Conservation (phyloP, 805 yeast genomes). For the Cyberlindnera americana region DNA sequence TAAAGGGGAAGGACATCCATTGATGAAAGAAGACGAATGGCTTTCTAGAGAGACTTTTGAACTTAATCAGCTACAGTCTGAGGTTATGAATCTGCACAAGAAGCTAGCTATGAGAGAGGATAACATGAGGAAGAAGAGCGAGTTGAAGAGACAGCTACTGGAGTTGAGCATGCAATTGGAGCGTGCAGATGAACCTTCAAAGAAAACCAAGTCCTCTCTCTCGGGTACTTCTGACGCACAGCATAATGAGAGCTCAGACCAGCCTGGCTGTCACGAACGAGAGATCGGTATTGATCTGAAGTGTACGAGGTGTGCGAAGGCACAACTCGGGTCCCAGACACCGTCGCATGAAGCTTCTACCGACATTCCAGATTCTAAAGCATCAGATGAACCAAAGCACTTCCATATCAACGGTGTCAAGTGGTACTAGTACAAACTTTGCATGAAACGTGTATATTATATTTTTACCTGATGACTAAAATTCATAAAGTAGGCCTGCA, state of each 20-base stretch:
- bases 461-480: too few relatives aligned
- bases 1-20: too few relatives aligned
- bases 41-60: constrained; percentile 33
- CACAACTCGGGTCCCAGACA: background rate
- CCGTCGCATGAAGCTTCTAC: background rate
- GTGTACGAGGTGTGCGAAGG: background rate
- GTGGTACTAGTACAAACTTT: constrained; percentile 33
- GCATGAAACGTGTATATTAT: background rate
- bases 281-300: background rate
- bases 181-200: constrained; percentile 12
- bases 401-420: constrained; percentile 28
- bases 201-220: constrained; percentile 7
- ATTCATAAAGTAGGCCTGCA: too few relatives aligned
- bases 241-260: too few relatives aligned
- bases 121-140: constrained; percentile 32
- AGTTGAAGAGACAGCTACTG: constrained; percentile 25
- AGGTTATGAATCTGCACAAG: constrained; percentile 31
- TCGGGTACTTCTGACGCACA: constrained; percentile 1
- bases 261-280: too few relatives aligned
- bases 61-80: constrained; percentile 31
- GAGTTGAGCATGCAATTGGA: constrained; percentile 16
- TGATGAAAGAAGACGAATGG: constrained; percentile 31
- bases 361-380: background rate
- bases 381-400: constrained; percentile 6
- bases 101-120: constrained; percentile 33